Base-by-base conservation (phyloP, 108 stramenopile species). In the Fistulifera pelliculosa region DNA sequence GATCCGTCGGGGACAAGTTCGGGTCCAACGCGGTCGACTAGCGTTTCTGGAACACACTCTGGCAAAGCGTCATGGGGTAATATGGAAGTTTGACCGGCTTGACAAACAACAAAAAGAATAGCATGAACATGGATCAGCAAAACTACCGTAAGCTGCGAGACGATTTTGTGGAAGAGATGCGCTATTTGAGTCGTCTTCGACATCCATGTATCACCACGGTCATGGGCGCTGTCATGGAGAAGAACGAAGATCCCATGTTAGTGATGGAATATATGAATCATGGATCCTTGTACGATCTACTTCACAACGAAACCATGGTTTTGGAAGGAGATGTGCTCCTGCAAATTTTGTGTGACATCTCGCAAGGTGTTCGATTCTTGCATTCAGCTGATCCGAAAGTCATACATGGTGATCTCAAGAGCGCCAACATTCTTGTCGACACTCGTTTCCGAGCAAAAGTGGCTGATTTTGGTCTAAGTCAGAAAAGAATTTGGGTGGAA, bases 191-290 rank as follows among this genome's bases (percentile, higher is more conserved):
- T 24, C 77, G 73, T 39, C 60, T 85, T 13, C 65, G 83, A 11
- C 83, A 85, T 61, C 79, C 79, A 5, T 76, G 75, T 40, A 76
- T 85, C 15, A 78, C 77, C 0, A 81, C 80, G 10, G 75, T 82
- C 17, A 76, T 72, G 66, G 77, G 71, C 68, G 47, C 63, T 19
- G 73, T 79, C 10, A 50, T 72, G 12, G 61, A 60, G 18, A 4
- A 28, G 23, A 22, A 26, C 16, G 41, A 52, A 21, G 80, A 77
- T 38, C 76, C 76, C 17, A 63, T 66, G 60, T 42, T 81, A n/a
- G 53, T 83, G 12, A 78, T 84, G 83, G 83, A 84, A 47, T 84
- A 68, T 58, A 84, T 84, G 83, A 65, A 73, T 13, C 57, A 67
- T 54, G 79, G 83, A n/a, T 84, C 83, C 1, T 48, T 84, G 13